Base-by-base conservation (phyloP, 257 asterid species). In the Forsythia suspensa region DNA sequence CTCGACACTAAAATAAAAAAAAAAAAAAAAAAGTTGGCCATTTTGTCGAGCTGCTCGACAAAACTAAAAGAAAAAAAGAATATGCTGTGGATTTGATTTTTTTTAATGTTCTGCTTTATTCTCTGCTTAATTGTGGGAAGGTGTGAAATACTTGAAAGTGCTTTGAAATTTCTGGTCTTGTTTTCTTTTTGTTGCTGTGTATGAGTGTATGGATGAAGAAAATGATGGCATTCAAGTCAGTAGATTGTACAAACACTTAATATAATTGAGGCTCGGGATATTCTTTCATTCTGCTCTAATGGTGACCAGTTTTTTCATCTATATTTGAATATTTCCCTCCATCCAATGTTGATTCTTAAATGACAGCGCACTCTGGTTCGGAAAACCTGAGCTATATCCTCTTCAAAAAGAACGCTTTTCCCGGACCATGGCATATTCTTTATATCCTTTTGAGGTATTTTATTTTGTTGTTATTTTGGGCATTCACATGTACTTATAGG, bases 401-500 rank as follows among this genome's bases (percentile, higher is more conserved):
- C 97, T 98, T 69, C 92, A 90, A 38, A 96, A 89, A 65, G 94
- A 92, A 36, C 91, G 95, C 10, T 3, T 37, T 81, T 80, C n/a
- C 85, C 39, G 77, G 81, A 73, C 84, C 24, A 76, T 84, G 87
- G 78, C 80, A 0, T 92, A 88, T 79, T 83, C 85, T 55, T 78
- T 96, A 75, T 88, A 92, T 82, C 98, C 99, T 34, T 91, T 88
- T 78, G 98, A 94, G 97, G 99, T 91, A 88, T n/a, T 69, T 24
- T 24, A 46, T 38, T 34, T 68, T 24, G 40, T 18, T 29, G 59
- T 51, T 51, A 63, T 48, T 74, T 65, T 72, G 82, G 15, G 40
- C 57, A 57, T 70, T 70, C 44, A 39, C 9, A 4, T 21, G 29
- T 41, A 13, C 41, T 52, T 38, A 1, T 72, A 34, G 20, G 65